phyloP scores from a whole-genome alignment of 179 eudicot species.

The Pouteria campechiana region DNA sequence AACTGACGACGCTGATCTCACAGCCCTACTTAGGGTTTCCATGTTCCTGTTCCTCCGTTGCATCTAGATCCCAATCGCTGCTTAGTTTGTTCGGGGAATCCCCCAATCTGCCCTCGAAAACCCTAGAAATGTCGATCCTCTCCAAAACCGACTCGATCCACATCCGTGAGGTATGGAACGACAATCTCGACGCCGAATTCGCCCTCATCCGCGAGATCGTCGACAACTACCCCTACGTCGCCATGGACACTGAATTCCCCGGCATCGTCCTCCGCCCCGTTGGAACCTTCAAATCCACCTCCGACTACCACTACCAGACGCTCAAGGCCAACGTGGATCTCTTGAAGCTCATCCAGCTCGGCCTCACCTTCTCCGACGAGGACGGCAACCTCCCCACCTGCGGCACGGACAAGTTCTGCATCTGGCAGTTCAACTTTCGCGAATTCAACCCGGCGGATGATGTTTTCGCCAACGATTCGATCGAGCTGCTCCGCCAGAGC shows the following conservation, averaged over 20 bases:
- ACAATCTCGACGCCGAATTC: constrained; percentile 50
- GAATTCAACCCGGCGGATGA: constrained; percentile 51
- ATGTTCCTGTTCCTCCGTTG: no score
- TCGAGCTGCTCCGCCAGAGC: constrained; percentile 48
- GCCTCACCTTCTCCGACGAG: constrained; percentile 53
- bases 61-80: no score
- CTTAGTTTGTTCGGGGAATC: no score
- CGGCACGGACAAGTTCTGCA: constrained; percentile 40
- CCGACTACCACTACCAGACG: constrained; percentile 49
- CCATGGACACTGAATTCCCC: constrained; percentile 77
- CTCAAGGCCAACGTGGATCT: constrained; percentile 59
- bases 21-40: no score
- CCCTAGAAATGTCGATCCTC: constrained; percentile 44
- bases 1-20: no score
- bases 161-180: constrained; percentile 59
- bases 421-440: constrained; percentile 73
- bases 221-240: constrained; percentile 54
- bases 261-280: constrained; percentile 49
- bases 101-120: no score
- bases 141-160: constrained; percentile 46
- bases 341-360: constrained; percentile 61
- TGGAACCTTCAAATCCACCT: constrained; percentile 35
- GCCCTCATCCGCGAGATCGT: constrained; percentile 49
- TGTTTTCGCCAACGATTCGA: constrained; percentile 50
- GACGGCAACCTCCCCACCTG: constrained; percentile 50